A percentile compares a stretch with the other conserved stretches of the same genome.
These are phyloP conservation scores for Solanum medicagineum DNA, from an alignment of 257 asterid genomes.

Conservation along the genomic window DNA sequence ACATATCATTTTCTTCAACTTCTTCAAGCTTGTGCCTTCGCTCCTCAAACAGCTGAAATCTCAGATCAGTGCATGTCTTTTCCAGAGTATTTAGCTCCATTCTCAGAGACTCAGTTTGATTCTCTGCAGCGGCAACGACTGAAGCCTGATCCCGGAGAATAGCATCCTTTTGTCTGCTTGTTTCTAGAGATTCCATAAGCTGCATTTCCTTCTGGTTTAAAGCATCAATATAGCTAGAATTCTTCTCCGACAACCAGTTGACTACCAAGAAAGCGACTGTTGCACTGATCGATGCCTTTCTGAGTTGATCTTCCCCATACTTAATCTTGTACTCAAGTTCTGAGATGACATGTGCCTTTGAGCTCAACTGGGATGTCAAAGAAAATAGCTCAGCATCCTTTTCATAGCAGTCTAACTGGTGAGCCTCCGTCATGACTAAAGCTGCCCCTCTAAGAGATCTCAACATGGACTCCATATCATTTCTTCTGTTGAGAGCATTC, in stretches of 20 bases:
- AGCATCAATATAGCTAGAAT: constrained; percentile 27
- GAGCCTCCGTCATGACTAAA: constrained; percentile 69
- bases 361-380: constrained; percentile 39
- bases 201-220: constrained; percentile 29
- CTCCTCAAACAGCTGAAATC: constrained; percentile 36
- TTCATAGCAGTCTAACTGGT: constrained; percentile 65
- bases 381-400: constrained; percentile 49
- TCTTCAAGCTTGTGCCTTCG: constrained; percentile 38
- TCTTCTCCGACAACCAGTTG: constrained; percentile 58
- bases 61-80: constrained; percentile 26
- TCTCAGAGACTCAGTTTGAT: constrained; percentile 35
- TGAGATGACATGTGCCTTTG: constrained; percentile 24
- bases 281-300: constrained; percentile 59
- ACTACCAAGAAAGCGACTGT: constrained; percentile 65
- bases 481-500: constrained; percentile 51
- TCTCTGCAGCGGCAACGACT: constrained; percentile 28
- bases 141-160: constrained; percentile 31
- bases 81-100: constrained; percentile 32
- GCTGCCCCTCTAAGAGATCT: constrained; percentile 94
- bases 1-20: constrained; percentile 30
- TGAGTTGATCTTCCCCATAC: constrained; percentile 45
- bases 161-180: constrained; percentile 20
- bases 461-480: constrained; percentile 80
- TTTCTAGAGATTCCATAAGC: constrained; percentile 30
- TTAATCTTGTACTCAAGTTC: constrained; percentile 41